Evolutionary conservation across 2,329 filamentous ascomycete species (phyloP).

Genomic region (Botrytis aclada): DNA sequence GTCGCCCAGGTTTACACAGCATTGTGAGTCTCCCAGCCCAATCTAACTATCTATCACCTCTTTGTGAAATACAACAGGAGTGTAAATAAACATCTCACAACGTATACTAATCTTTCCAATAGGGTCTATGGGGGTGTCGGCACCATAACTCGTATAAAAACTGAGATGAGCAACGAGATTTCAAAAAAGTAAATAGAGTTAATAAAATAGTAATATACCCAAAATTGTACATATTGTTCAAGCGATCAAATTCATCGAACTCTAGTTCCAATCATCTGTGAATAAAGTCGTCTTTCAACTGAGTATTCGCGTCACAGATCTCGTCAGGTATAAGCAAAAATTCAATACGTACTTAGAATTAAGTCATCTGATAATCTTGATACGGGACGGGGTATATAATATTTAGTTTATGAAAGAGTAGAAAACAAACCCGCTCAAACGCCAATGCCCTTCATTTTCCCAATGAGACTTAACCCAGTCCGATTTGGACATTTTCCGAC

Average conservation of each 20-base stretch:
- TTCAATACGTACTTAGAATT: not conserved
- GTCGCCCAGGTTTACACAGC: conserved; percentile 91
- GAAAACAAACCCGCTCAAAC: not conserved
- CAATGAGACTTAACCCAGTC: not conserved
- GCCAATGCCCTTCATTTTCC: not conserved
- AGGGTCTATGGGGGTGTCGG: conserved; percentile 59
- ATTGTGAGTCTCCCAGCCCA: conserved; percentile 37
- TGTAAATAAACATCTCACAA: not conserved
- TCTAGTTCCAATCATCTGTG: not conserved
- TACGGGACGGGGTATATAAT: not conserved
- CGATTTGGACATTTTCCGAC: not conserved
- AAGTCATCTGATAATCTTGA: not conserved
- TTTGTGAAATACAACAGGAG: not conserved
- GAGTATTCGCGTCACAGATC: not conserved
- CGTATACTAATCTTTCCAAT: conserved; percentile 16
- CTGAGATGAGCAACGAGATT: conserved; percentile 51
- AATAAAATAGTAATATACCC: conserved; percentile 11
- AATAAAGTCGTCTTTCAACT: not conserved
- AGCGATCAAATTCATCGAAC: not conserved
- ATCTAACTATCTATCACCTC: not conserved
- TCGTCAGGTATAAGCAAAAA: not conserved
- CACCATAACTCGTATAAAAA: conserved; percentile 63
- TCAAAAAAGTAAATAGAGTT: conserved; percentile 42
- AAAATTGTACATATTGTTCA: not conserved
- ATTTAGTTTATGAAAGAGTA: not conserved